Base-by-base conservation (phyloP, 306 rosid species). In the Pachyrhizus erosus region DNA sequence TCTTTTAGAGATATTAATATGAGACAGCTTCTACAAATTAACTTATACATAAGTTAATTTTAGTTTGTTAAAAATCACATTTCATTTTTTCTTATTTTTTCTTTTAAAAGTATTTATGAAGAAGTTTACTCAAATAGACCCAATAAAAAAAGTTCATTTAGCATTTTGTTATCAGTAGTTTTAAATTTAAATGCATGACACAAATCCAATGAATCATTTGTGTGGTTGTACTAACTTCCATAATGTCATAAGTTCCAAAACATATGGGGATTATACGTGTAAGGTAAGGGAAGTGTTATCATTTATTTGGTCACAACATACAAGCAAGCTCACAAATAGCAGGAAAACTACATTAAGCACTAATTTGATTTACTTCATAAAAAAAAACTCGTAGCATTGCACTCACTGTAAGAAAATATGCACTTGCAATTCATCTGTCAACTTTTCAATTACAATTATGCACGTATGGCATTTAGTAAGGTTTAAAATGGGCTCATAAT, bases 101-200 rank as follows among this genome's bases (percentile, higher is more conserved):
- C n/a, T n/a, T n/a, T n/a, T n/a, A n/a, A n/a, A n/a, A n/a, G n/a
- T n/a, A n/a, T n/a, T n/a, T n/a, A n/a, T n/a, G n/a, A n/a, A n/a
- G n/a, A n/a, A n/a, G n/a, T n/a, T n/a, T n/a, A n/a, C n/a, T n/a
- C n/a, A n/a, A n/a, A n/a, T n/a, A n/a, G n/a, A n/a, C n/a, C n/a
- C n/a, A n/a, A n/a, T n/a, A 79, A 26, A 74, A 39, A 77, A 7
- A 1, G 51, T 73, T 78, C 42, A 57, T 52, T 67, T 82, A 58
- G 42, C 58, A 48, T 57, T 62, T 58, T n/a, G n/a, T 40, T 65
- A 9, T 21, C 15, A 49, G 77, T 39, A 55, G 46, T 9, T n/a
- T 34, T 79, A n/a, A 72, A 42, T 24, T 64, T 7, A 34, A 67
- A 39, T 42, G 37, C 31, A 75, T 21, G 70, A 33, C 68, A 45